A percentile compares a stretch with the other conserved stretches of the same genome.
Evolutionary conservation across 1,139 yeast species (phyloP).

Genomic region (Yamadazyma spencermartinsiae): DNA sequence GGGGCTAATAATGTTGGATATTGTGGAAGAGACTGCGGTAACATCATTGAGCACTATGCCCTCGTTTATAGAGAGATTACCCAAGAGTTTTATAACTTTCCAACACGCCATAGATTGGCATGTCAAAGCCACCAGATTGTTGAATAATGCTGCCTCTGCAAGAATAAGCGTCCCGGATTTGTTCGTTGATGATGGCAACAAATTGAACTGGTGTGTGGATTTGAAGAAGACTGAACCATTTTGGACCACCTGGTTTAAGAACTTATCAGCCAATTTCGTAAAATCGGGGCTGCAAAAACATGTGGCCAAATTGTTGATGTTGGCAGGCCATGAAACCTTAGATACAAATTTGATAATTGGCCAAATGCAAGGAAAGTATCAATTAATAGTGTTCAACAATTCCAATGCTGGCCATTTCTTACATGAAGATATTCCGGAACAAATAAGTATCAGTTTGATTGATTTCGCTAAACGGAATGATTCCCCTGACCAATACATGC

Average conservation of each 20-base stretch:
- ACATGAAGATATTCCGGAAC: constrained; percentile 83
- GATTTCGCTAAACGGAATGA: constrained; percentile 52
- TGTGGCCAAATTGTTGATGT: constrained; percentile 67
- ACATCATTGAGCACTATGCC: constrained; percentile 69
- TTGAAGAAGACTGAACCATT: constrained; percentile 57
- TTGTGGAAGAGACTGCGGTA: constrained; percentile 90
- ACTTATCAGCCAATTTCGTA: constrained; percentile 65
- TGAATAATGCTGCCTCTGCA: constrained; percentile 65
- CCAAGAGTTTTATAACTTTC: constrained; percentile 52
- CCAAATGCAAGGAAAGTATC: constrained; percentile 97
- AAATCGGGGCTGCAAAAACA: constrained; percentile 23
- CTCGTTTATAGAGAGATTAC: constrained; percentile 59
- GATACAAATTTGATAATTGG: constrained; percentile 87
- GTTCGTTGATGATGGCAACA: constrained; percentile 24
- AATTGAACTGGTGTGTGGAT: constrained; percentile 62
- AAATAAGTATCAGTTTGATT: constrained; percentile 56
- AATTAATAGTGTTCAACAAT: constrained; percentile 74
- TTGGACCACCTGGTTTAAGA: constrained; percentile 84
- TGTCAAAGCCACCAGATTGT: constrained; percentile 42
- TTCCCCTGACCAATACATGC: constrained; percentile 35
- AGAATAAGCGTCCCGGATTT: constrained; percentile 74
- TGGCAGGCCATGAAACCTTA: constrained; percentile 89
- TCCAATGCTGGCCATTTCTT: constrained; percentile 79
- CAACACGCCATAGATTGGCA: constrained; percentile 85
- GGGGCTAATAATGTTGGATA: constrained; percentile 82